Conservation (phyloP, 345 rosid genomes). For the Raphanus raphanistrum region DNA sequence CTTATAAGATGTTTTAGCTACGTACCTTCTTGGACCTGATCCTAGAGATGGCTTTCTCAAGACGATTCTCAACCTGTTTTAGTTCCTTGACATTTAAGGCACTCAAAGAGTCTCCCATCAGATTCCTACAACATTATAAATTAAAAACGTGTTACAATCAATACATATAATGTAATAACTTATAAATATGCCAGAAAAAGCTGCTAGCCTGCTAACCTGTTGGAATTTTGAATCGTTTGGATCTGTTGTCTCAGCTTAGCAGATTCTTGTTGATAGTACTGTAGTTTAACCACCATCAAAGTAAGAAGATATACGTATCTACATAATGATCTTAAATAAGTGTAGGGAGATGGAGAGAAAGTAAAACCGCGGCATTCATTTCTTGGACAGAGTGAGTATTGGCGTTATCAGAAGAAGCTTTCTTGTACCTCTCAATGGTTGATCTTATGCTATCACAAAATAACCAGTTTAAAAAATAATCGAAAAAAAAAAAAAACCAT, state of each 20-base stretch:
- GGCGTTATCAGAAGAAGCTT: constrained; percentile 75
- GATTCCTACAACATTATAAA: constrained; percentile 51
- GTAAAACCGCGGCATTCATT: constrained; percentile 89
- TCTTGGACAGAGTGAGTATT: constrained; percentile 67
- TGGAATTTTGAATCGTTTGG: constrained; percentile 87
- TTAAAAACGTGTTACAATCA: neutral
- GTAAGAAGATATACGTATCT: neutral
- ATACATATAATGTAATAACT: neutral
- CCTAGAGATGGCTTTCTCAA: constrained; percentile 87
- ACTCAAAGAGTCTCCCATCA: constrained; percentile 91
- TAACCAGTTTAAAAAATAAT: no score
- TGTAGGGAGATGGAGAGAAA: neutral
- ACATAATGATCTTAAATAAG: neutral
- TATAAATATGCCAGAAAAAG: neutral
- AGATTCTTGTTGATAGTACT: constrained; percentile 98
- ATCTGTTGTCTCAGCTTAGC: constrained; percentile 92
- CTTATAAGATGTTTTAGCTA: neutral
- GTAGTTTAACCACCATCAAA: neutral
- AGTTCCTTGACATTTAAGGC: constrained; percentile 82
- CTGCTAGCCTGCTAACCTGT: no score
- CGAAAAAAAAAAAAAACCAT: no score
- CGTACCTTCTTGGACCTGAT: constrained; percentile 96
- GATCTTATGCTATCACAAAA: constrained; percentile 63
- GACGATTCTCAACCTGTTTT: constrained; percentile 92
- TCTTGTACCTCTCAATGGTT: constrained; percentile 93